Conservation (phyloP, 192 early-diverging fungal genomes). For the Phycomyces nitens region DNA sequence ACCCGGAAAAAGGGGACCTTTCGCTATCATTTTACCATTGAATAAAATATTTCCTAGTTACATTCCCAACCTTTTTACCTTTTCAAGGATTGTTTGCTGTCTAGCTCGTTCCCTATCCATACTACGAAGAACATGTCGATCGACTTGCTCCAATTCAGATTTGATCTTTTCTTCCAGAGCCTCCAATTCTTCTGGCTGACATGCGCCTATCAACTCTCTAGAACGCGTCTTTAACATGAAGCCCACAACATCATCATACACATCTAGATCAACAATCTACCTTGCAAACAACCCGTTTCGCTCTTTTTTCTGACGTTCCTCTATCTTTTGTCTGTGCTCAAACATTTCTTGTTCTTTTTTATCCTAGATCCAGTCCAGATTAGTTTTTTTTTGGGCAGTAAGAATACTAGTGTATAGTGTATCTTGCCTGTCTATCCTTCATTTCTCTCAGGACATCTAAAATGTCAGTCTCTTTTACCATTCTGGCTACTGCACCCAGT, state of each 20-base stretch:
- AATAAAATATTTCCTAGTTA: too few species aligned
- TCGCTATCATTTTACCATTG: neutral
- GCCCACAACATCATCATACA: too few species aligned
- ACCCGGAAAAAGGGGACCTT: constrained; percentile 25
- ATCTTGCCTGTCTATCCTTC: constrained; percentile 12
- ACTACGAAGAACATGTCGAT: constrained; percentile 1
- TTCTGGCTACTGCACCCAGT: constrained; percentile 1
- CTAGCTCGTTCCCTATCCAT: constrained; percentile 7
- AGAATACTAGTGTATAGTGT: too few species aligned
- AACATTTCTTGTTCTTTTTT: constrained; percentile 21
- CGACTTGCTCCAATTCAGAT: neutral
- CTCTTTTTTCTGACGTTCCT: constrained; percentile 7
- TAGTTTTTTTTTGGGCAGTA: too few species aligned
- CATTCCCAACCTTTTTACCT: neutral
- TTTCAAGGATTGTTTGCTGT: neutral
- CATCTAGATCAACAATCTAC: neutral
- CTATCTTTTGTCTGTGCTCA: constrained; percentile 10
- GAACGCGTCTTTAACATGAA: too few species aligned
- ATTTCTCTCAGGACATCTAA: constrained; percentile 7
- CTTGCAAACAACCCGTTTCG: constrained; percentile 17
- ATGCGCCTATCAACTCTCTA: constrained; percentile 25
- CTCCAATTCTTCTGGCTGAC: constrained; percentile 11
- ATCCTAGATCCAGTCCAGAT: neutral
- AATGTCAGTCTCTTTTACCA: constrained; percentile 22
- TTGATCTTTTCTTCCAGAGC: constrained; percentile 3